phyloP scores from a whole-genome alignment of 1,284 basidiomycete species.

The Xerocomus nothofagi region DNA sequence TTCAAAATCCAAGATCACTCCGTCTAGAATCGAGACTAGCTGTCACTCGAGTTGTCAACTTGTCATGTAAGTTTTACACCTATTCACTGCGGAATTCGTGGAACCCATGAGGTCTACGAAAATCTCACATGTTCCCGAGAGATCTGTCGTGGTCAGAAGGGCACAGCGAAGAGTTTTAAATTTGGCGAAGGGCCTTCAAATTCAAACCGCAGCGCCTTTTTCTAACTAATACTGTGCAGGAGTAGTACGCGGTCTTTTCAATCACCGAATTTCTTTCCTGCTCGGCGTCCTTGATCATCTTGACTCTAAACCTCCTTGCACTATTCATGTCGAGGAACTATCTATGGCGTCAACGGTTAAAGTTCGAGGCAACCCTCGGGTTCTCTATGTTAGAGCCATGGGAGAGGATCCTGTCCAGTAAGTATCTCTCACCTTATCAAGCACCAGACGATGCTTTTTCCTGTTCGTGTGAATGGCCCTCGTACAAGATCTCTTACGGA shows the following conservation, averaged over 20 bases:
- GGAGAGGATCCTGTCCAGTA: slow-evolving; percentile 64
- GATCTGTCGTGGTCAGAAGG: slow-evolving; percentile 7
- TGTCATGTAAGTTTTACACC: no score
- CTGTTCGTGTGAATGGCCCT: slow-evolving; percentile 2
- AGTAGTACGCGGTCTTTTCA: neutral
- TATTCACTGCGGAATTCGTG: no score
- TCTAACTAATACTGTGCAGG: neutral
- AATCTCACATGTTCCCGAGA: slow-evolving; percentile 24
- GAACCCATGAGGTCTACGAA: no score
- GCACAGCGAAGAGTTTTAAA: neutral
- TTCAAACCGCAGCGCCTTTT: neutral
- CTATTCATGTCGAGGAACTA: slow-evolving; percentile 31
- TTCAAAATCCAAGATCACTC: no score
- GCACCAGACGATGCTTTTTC: neutral
- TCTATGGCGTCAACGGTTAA: slow-evolving; percentile 32
- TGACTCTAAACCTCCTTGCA: neutral
- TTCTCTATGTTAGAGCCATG: slow-evolving; percentile 69
- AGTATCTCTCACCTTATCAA: slow-evolving; percentile 6
- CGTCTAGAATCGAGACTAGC: no score
- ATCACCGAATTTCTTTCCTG: no score
- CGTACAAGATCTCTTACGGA: slow-evolving; percentile 4
- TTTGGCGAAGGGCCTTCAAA: no score
- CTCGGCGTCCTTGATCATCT: neutral
- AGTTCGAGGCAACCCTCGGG: slow-evolving; percentile 59
- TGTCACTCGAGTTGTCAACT: no score